These are phyloP conservation scores for Eucalyptus guilfoylei DNA, from an alignment of 345 rosid genomes.

Conservation along the genomic window DNA sequence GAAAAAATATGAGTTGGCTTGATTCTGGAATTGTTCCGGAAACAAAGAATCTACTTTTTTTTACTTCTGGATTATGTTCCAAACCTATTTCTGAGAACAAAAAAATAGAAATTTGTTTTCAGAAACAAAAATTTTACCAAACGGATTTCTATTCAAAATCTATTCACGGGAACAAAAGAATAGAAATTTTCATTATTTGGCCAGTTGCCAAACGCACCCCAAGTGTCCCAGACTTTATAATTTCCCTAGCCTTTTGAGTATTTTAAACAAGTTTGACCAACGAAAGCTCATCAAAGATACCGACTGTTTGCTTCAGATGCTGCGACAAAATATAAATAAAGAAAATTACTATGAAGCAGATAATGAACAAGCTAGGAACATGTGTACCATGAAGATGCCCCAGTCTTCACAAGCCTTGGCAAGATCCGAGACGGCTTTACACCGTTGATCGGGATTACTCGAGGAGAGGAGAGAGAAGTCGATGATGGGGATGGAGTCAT, in stretches of 20 bases:
- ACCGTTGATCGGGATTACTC: constrained; percentile 10
- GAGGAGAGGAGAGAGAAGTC: constrained; percentile 33
- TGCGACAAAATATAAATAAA: background rate
- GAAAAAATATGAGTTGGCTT: too few species aligned
- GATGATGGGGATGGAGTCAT: constrained; percentile 20
- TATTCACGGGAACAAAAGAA: fast-evolving
- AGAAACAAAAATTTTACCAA: too few species aligned
- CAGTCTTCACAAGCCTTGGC: constrained; percentile 43
- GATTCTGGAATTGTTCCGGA: too few species aligned
- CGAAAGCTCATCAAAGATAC: background rate
- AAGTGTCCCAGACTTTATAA: too few species aligned
- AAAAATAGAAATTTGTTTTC: too few species aligned
- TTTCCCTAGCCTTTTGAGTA: background rate
- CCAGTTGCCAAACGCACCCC: fast-evolving
- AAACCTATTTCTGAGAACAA: fast-evolving
- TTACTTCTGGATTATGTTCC: fast-evolving
- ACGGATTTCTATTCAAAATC: too few species aligned
- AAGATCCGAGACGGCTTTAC: constrained; percentile 12
- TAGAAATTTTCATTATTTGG: too few species aligned
- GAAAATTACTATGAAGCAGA: background rate
- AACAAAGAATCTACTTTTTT: too few species aligned
- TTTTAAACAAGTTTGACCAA: background rate
- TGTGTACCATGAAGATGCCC: constrained; percentile 51
- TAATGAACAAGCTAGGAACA: background rate
- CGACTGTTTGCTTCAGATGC: background rate